Percentiles rank a stretch among this genome's conserved stretches.
These are phyloP conservation scores for Pogostemon cablin DNA, from an alignment of 257 asterid species.

Conservation along the genomic window DNA sequence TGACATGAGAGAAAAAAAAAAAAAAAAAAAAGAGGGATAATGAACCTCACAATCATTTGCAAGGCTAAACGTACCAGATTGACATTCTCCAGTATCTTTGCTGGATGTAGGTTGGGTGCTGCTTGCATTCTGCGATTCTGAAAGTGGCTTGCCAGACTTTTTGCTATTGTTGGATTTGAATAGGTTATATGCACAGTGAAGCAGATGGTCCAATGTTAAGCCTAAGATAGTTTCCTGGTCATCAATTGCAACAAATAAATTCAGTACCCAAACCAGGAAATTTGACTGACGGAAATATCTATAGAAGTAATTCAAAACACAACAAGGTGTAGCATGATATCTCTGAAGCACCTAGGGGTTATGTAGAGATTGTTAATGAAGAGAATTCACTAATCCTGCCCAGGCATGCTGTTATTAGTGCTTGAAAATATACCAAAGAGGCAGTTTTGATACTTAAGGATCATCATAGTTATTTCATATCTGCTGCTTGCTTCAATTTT, in stretches of 20 bases:
- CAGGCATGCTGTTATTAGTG: neutral
- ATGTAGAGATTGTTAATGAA: neutral
- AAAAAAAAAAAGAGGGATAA: neutral
- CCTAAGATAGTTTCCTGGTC: constrained; percentile 52
- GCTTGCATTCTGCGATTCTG: constrained; percentile 30
- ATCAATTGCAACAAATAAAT: constrained; percentile 31
- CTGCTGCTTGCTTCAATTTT: constrained; percentile 13
- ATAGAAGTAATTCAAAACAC: neutral
- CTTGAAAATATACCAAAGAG: neutral
- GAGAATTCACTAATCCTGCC: constrained; percentile 10
- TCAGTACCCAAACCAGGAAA: constrained; percentile 33
- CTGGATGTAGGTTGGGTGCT: constrained; percentile 31
- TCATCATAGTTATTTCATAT: neutral
- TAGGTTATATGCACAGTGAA: constrained; percentile 55
- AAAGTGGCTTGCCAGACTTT: constrained; percentile 34
- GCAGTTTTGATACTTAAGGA: constrained; percentile 4
- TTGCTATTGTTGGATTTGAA: constrained; percentile 38
- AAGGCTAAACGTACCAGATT: constrained; percentile 41
- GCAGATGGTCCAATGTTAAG: constrained; percentile 60
- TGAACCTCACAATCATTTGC: too few relatives aligned
- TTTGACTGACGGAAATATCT: constrained; percentile 5
- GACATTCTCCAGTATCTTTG: constrained; percentile 35
- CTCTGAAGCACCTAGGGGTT: neutral
- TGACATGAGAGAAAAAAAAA: neutral
- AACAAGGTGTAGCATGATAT: neutral